phyloP scores from a whole-genome alignment of 768 basidiomycete genomes.

The Serendipita indica region DNA sequence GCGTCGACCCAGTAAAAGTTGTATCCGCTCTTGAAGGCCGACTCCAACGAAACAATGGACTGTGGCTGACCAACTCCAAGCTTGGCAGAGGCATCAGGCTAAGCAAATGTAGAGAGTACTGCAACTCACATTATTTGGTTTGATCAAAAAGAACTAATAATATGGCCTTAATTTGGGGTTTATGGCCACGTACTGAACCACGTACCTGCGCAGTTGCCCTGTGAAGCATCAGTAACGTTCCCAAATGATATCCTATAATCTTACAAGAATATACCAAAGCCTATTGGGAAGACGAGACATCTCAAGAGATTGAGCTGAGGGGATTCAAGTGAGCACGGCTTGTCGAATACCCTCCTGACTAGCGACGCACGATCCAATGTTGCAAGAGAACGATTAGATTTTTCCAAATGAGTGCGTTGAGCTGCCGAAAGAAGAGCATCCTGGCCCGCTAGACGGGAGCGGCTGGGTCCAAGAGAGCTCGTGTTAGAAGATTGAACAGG shows the following conservation, averaged over 20 bases:
- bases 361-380: slow-evolving; percentile 46
- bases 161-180: slow-evolving; percentile 11
- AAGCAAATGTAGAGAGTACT: not conserved
- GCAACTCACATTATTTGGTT: slow-evolving; percentile 13
- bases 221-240: not conserved
- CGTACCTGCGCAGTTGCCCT: not conserved
- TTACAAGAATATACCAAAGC: slow-evolving; percentile 19
- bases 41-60: slow-evolving; percentile 15
- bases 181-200: not conserved
- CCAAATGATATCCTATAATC: not conserved
- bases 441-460: not conserved
- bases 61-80: slow-evolving; percentile 19
- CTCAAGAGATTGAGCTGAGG: slow-evolving; percentile 18
- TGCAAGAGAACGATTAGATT: slow-evolving; percentile 60
- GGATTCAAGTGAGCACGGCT: not conserved
- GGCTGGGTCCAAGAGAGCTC: not conserved
- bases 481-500: not conserved
- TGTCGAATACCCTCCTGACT: not conserved
- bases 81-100: slow-evolving; percentile 14
- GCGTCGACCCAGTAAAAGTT: slow-evolving; percentile 43
- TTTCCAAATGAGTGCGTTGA: slow-evolving; percentile 47
- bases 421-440: slow-evolving; percentile 43
- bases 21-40: slow-evolving; percentile 13
- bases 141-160: slow-evolving; percentile 15
- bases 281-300: slow-evolving; percentile 19